Percentiles rank a stretch among this genome's conserved stretches.
phyloP scores from a whole-genome alignment of 352 stramenopile genomes.

The Globisporangium lucens region DNA sequence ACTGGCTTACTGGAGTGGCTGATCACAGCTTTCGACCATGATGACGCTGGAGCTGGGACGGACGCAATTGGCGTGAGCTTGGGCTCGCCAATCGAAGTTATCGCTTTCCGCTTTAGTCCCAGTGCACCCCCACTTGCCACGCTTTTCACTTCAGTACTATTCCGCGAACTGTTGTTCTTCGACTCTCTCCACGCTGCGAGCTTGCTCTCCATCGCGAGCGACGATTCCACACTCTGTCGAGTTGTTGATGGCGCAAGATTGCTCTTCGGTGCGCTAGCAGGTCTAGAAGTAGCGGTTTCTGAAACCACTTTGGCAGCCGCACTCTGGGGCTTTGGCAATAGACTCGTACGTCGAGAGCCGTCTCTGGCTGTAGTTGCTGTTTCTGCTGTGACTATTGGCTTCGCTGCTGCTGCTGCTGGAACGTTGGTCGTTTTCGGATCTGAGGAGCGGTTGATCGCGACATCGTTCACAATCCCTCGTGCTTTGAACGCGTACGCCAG shows the following conservation, averaged over 20 bases:
- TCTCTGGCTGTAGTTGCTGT: background rate
- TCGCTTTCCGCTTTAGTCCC: conserved; percentile 13
- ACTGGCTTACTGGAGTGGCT: conserved; percentile 1
- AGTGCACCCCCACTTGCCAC: background rate
- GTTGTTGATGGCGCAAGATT: background rate
- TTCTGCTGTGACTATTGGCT: background rate
- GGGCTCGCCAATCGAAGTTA: conserved; percentile 5
- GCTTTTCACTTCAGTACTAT: background rate
- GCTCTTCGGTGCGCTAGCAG: background rate
- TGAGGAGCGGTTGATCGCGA: conserved; percentile 13
- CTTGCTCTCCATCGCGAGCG: conserved; percentile 15
- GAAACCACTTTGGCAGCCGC: background rate
- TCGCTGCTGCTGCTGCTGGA: background rate
- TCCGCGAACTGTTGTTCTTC: background rate
- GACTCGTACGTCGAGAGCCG: background rate
- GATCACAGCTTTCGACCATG: background rate
- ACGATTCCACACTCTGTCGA: background rate
- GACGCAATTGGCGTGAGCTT: conserved; percentile 3
- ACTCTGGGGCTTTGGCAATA: background rate
- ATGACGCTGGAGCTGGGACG: background rate
- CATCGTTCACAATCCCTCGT: conserved; percentile 29
- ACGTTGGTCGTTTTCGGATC: background rate
- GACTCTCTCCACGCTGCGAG: conserved; percentile 15
- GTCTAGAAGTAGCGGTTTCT: background rate
- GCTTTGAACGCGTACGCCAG: conserved; percentile 41